phyloP scores from a whole-genome alignment of 495 filamentous ascomycete species.

The Penicillium antarcticum region DNA sequence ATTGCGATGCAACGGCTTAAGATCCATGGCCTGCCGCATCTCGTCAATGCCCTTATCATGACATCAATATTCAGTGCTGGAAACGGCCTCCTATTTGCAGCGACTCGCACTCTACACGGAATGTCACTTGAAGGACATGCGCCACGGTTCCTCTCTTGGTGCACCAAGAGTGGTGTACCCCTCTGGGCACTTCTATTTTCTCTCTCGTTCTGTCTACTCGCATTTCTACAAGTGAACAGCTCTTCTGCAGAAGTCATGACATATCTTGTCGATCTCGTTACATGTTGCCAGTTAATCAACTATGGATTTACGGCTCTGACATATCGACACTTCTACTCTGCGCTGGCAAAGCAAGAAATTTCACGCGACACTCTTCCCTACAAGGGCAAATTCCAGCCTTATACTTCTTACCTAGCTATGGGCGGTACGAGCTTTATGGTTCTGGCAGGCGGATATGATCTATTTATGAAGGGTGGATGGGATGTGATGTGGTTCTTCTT shows the following conservation, averaged over 20 bases:
- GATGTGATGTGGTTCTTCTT: constrained; percentile 50
- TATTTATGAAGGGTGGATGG: constrained; percentile 46
- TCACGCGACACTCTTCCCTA: constrained; percentile 53
- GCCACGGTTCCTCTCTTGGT: constrained; percentile 52
- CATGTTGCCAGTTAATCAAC: constrained; percentile 23
- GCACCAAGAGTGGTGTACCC: constrained; percentile 44
- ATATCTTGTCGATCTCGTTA: constrained; percentile 32
- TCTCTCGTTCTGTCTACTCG: constrained; percentile 39
- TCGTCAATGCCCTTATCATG: constrained; percentile 71
- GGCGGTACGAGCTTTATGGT: constrained; percentile 41
- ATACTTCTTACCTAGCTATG: constrained; percentile 47
- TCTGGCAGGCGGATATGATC: constrained; percentile 48
- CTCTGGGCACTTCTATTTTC: constrained; percentile 34
- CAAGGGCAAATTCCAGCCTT: constrained; percentile 56
- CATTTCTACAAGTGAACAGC: constrained; percentile 27
- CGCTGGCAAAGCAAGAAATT: constrained; percentile 51
- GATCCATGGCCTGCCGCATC: constrained; percentile 62
- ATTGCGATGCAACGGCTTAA: constrained; percentile 73
- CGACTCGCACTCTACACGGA: constrained; percentile 67
- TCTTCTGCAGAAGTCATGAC: constrained; percentile 25
- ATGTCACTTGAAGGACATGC: constrained; percentile 62
- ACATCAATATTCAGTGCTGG: constrained; percentile 75
- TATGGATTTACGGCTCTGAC: constrained; percentile 43
- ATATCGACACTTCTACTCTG: constrained; percentile 56
- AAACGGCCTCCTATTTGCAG: constrained; percentile 54